Percentiles rank a stretch among this genome's conserved stretches.
These are phyloP conservation scores for Cutaneotrichosporon mucoides DNA, from an alignment of 1,284 basidiomycete genomes.

Conservation along the genomic window DNA sequence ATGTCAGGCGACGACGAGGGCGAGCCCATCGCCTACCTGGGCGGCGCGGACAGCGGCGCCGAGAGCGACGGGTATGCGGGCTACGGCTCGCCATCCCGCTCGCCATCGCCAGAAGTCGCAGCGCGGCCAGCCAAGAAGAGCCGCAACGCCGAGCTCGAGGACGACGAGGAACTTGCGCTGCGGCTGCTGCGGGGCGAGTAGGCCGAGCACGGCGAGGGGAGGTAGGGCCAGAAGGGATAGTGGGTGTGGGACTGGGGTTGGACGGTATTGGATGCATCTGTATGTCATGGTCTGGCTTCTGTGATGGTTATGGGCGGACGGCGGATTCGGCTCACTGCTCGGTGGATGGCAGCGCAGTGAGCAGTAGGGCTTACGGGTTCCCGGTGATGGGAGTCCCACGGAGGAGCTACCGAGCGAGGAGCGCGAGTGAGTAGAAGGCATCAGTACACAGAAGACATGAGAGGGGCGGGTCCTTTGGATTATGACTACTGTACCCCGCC, in stretches of 20 bases:
- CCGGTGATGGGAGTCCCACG: no score
- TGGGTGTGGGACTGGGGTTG: no score
- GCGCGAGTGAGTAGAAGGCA: no score
- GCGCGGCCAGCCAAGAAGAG: slow-evolving; percentile 15
- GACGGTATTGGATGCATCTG: not conserved
- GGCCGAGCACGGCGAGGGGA: not conserved
- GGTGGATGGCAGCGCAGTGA: no score
- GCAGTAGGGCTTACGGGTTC: no score
- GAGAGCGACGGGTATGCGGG: slow-evolving; percentile 14
- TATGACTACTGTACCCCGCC: no score
- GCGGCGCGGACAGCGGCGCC: slow-evolving; percentile 4
- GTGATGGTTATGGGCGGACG: no score
- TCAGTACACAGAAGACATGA: no score
- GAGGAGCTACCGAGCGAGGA: no score
- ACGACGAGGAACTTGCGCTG: slow-evolving; percentile 47
- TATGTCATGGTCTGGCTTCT: not conserved
- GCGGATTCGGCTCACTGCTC: no score
- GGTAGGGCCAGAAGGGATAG: no score
- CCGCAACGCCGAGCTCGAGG: slow-evolving; percentile 19
- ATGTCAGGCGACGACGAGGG: slow-evolving; percentile 12
- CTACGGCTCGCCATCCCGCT: slow-evolving; percentile 5
- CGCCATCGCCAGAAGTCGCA: slow-evolving; percentile 17
- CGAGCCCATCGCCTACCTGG: slow-evolving; percentile 15
- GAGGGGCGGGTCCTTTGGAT: no score
- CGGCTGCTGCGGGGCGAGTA: slow-evolving; percentile 36